A percentile compares a stretch with the other conserved stretches of the same genome.
Conservation (phyloP, 192 early-diverging fungal genomes). For the Linnemannia exigua region DNA sequence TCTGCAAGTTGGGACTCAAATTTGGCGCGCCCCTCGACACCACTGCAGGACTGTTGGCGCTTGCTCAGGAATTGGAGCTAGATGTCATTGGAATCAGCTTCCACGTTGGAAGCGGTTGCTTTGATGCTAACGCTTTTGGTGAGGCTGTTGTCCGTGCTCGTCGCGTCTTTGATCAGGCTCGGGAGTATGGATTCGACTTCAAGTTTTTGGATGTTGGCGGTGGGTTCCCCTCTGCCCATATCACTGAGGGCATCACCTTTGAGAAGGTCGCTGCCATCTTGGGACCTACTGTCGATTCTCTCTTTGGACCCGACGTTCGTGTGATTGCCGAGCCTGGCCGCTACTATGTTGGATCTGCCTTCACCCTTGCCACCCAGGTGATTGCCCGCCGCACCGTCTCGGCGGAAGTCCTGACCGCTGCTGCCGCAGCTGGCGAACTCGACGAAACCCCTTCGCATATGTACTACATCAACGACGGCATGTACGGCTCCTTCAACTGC, state of each 20-base stretch:
- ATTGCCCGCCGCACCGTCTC: slow-evolving; percentile 85
- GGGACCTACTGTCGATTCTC: slow-evolving; percentile 79
- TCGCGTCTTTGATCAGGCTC: slow-evolving; percentile 91
- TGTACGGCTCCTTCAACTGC: slow-evolving; percentile 99
- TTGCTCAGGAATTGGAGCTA: slow-evolving; percentile 84
- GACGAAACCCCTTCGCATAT: slow-evolving; percentile 29
- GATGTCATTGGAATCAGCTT: slow-evolving; percentile 93
- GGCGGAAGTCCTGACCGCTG: neutral
- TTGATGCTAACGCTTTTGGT: slow-evolving; percentile 87
- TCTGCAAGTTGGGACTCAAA: slow-evolving; percentile 95
- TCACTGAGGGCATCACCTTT: slow-evolving; percentile 85
- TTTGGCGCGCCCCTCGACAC: slow-evolving; percentile 91
- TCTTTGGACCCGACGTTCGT: slow-evolving; percentile 88
- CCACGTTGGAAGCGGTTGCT: slow-evolving; percentile 98
- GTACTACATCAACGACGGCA: slow-evolving; percentile 98
- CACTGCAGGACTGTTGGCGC: slow-evolving; percentile 75
- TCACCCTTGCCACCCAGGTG: slow-evolving; percentile 94
- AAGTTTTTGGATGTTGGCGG: slow-evolving; percentile 90
- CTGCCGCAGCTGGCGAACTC: neutral
- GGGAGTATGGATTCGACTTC: slow-evolving; percentile 80
- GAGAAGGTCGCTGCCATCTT: slow-evolving; percentile 85
- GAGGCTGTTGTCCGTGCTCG: slow-evolving; percentile 92
- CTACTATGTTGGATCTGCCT: slow-evolving; percentile 95
- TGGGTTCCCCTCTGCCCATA: slow-evolving; percentile 92
- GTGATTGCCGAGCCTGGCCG: slow-evolving; percentile 99